Evolutionary conservation across 2,329 filamentous ascomycete species (phyloP), one percentile per base, ranked within the genome.

Genomic region (Neofusicoccum cordaticola): DNA sequence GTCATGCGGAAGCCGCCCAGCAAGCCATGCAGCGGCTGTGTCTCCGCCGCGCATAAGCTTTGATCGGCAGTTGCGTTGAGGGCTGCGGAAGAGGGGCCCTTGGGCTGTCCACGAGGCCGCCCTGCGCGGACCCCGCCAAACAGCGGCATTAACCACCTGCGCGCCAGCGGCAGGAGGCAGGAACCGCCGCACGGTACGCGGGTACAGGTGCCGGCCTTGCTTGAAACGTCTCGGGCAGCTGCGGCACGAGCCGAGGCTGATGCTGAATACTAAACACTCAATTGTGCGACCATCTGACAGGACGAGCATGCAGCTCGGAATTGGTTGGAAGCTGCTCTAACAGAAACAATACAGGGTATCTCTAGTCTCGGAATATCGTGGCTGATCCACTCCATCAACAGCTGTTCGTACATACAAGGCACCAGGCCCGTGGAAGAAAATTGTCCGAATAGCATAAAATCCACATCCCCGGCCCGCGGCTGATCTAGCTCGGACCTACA

Each of bases 291-390:
- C 22, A 22, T 17, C 15, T 34, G 13, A 35, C 39, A 58, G 27
- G 53, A 37, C 31, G 53, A 22, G 19, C 15, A 31, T 11, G 53
- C 39, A 19, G 53, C 39, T 39, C 44, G 37, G 13, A 58, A 44
- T 57, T 17, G 31, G 13, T n/a, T 31, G 35, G 12, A 44, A 58
- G 41, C 53, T 35, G 53, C 13, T 58, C 53, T 58, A 58, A 44
- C 22, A 31, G 52, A 31, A 44, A 56, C 47, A 57, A 57, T 57
- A 57, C 52, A 44, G 52, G 53, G 53, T 58, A 58, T 58, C 53
- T 44, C 31, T 22, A 58, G 19, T 44, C 53, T 57, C 39, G 31
- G 13, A 44, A 58, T 58, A 35, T 56, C 47, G 51, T 42, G 8
- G 51, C 17, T 11, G 53, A 45, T 58, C 53, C 53, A 44, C 44